A percentile compares a stretch with the other conserved stretches of the same genome.
Evolutionary conservation across 768 basidiomycete genomes (phyloP).

Genomic region (Tylopilus sp.): DNA sequence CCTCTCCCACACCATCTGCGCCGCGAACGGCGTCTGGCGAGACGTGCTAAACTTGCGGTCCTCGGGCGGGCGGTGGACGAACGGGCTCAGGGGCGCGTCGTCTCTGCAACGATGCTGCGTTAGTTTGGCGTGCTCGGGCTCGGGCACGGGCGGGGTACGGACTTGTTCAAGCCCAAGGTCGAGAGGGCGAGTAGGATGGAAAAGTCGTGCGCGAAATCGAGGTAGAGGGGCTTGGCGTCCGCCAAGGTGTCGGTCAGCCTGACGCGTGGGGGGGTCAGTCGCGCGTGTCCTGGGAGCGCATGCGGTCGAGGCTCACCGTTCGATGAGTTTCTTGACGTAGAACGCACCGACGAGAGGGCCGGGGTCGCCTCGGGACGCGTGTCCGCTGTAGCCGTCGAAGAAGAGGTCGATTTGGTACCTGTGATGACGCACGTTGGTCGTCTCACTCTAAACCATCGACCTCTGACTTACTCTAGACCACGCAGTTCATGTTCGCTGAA

Average conservation of each 20-base stretch:
- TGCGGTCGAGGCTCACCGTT: slow-evolving; percentile 27
- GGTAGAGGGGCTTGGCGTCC: too few relatives aligned
- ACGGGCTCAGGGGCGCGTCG: slow-evolving; percentile 25
- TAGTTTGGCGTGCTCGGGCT: too few relatives aligned
- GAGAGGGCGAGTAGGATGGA: slow-evolving; percentile 37
- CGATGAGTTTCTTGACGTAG: too few relatives aligned
- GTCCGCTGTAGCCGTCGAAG: slow-evolving; percentile 34
- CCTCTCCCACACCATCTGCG: slow-evolving; percentile 42
- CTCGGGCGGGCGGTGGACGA: slow-evolving; percentile 12
- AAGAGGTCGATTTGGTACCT: slow-evolving; percentile 39
- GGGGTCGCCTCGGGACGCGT: slow-evolving; percentile 25
- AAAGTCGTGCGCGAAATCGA: slow-evolving; percentile 42
- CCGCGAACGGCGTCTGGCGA: slow-evolving; percentile 40
- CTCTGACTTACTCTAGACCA: slow-evolving; percentile 33
- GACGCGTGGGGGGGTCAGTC: too few relatives aligned
- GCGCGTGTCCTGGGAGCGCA: slow-evolving; percentile 26
- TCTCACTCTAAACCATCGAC: not conserved
- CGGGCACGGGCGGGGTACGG: too few relatives aligned
- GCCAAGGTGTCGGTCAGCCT: too few relatives aligned
- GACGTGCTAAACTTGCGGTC: slow-evolving; percentile 38
- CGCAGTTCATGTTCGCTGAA: slow-evolving; percentile 35
- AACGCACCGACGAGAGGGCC: too few relatives aligned
- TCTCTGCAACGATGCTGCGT: slow-evolving; percentile 24
- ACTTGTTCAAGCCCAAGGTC: slow-evolving; percentile 37
- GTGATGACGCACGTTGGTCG: not conserved